Evolutionary conservation across 75 land plant genomes (phyloP), one percentile per base, ranked within the genome.

Genomic region (Picea glauca): DNA sequence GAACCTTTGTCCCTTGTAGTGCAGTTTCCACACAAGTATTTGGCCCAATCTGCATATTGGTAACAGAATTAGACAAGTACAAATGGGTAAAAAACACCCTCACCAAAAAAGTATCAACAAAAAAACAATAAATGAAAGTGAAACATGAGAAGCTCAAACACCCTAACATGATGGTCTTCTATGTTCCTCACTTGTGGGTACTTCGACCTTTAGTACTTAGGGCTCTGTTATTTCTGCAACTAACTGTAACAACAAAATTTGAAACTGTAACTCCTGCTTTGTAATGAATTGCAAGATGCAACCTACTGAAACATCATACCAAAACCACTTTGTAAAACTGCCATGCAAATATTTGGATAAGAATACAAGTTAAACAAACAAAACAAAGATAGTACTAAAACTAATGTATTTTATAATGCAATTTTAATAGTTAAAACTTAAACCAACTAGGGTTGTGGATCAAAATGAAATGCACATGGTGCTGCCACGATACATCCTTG

Each of bases 1-100:
- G 72, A 33, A 81, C 60, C 60, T 59, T 66, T 50, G 83, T 81
- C 33, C 83, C 83, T 59, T 81, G 63, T 33, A 81, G 21, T 63
- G 67, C 40, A 14, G 83, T 67, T 74, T 81, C 83, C 20, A 80
- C 32, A 56, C 26, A 58, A 66, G 83, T 81, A 12, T 58, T 79
- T 30, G 80, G 64, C 21, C 83, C 83, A 59, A 81, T 35, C 83
- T 81, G 74, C 59, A 62, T 20, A 43, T 50, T 21, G 33, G 20
- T 21, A 78, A 30, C 23, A 43, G 18, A 21, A 60, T n/a, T 70
- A 20, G 74, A 70, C 26, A 43, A 70, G 50, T 70, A 43, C 54
- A 43, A n/a, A n/a, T 20, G 74, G 74, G 50, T 6, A n/a, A n/a
- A 43, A 30, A 63, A 63, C 54, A 70, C 1, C 74, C 35, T 40